phyloP scores from a whole-genome alignment of 1,284 basidiomycete species.

The Tranzscheliella williamsii region DNA sequence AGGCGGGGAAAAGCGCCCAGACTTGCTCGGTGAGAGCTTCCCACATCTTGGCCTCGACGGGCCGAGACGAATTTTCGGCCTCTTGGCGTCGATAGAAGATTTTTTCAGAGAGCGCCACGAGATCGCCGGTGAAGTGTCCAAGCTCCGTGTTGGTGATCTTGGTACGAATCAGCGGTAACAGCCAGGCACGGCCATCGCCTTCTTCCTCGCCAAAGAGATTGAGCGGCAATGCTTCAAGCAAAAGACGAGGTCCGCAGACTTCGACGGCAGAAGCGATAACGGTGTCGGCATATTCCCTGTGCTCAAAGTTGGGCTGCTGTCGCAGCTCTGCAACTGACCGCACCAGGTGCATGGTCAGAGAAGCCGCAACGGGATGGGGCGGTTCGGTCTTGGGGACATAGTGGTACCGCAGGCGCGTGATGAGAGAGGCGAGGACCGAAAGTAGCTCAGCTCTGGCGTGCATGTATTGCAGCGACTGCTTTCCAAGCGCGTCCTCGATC shows the following conservation, averaged over 20 bases:
- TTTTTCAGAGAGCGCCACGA: slow-evolving; percentile 89
- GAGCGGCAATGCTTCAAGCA: slow-evolving; percentile 78
- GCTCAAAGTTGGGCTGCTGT: slow-evolving; percentile 79
- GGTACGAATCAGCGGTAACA: slow-evolving; percentile 85
- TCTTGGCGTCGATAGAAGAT: slow-evolving; percentile 72
- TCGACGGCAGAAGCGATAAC: slow-evolving; percentile 81
- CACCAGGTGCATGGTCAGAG: slow-evolving; percentile 75
- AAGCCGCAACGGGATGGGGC: slow-evolving; percentile 65
- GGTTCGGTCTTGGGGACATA: slow-evolving; percentile 56
- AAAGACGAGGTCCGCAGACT: slow-evolving; percentile 79
- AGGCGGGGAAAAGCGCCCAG: slow-evolving; percentile 73
- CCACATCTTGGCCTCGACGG: slow-evolving; percentile 87
- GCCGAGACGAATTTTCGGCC: slow-evolving; percentile 72
- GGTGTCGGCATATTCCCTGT: slow-evolving; percentile 83
- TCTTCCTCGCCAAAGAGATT: slow-evolving; percentile 67
- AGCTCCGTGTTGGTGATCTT: slow-evolving; percentile 78
- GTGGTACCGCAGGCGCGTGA: slow-evolving; percentile 49
- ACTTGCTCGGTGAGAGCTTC: slow-evolving; percentile 88
- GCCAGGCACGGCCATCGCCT: slow-evolving; percentile 77
- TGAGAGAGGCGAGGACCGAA: slow-evolving; percentile 46
- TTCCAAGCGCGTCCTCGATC: slow-evolving; percentile 51
- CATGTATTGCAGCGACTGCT: slow-evolving; percentile 51
- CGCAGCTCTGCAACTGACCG: slow-evolving; percentile 76
- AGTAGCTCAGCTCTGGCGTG: slow-evolving; percentile 53
- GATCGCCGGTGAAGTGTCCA: slow-evolving; percentile 81